These are phyloP conservation scores for Naganishia antarctica DNA, from an alignment of 768 basidiomycete genomes.

Conservation along the genomic window DNA sequence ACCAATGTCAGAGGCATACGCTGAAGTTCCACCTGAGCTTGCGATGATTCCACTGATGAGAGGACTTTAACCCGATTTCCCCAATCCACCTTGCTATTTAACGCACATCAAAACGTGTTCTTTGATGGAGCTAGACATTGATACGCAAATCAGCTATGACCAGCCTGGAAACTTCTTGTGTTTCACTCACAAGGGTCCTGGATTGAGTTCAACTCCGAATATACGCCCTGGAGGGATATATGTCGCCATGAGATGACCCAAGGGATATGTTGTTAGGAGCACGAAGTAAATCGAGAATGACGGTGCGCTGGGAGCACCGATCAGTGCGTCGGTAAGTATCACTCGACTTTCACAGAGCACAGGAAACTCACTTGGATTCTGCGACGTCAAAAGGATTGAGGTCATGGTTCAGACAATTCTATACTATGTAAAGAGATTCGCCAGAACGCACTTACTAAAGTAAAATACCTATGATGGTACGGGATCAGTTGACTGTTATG, in stretches of 20 bases:
- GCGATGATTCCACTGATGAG: conserved; percentile 33
- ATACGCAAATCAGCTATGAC: not conserved
- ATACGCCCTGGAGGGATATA: conserved; percentile 29
- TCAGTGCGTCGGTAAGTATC: no score
- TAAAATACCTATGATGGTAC: conserved; percentile 38
- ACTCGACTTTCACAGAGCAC: conserved; percentile 1
- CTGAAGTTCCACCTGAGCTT: conserved; percentile 43
- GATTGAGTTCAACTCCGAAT: conserved; percentile 41
- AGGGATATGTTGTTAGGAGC: conserved; percentile 47
- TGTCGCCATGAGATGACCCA: conserved; percentile 44
- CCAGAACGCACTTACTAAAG: conserved; percentile 39
- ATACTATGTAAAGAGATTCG: not conserved
- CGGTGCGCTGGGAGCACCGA: conserved; percentile 45
- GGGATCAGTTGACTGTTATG: not conserved
- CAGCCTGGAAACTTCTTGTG: not conserved
- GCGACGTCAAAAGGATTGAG: no score
- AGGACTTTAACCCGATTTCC: not conserved
- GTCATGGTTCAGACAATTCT: no score
- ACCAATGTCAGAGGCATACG: conserved; percentile 49
- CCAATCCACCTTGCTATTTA: not conserved
- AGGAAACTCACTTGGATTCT: conserved; percentile 26
- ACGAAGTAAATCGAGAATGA: conserved; percentile 47
- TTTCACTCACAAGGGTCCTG: conserved; percentile 41
- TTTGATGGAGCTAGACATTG: conserved; percentile 37
- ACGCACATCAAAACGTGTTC: conserved; percentile 47